Evolutionary conservation across 2,329 filamentous ascomycete genomes (phyloP), one percentile per base, ranked within the genome.

Genomic region (Graphilbum ipis-grandicollis): DNA sequence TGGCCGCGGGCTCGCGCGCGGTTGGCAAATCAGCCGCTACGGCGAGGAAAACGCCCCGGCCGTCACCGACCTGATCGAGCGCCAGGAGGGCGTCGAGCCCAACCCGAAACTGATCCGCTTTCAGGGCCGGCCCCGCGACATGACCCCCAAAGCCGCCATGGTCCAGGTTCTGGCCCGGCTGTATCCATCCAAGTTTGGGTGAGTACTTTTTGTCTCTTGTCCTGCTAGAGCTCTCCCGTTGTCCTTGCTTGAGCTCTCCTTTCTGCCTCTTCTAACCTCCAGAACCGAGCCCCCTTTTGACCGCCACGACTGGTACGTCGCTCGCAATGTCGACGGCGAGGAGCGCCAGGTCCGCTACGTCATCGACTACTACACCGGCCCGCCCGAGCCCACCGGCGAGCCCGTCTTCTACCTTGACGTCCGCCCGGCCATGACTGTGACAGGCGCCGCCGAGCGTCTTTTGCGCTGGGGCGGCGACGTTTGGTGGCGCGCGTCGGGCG

Each of bases 321-420:
- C 81, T 45, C 70, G 90, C 43, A 68, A 78, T 25, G 58, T 69
- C 34, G 65, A 75, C 37, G 82, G 81, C 21, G 54, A 75, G 40
- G 66, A 63, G 48, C 79, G 77, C 53, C 78, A 94, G 61, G 65
- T 94, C 33, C 74, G 90, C 49, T 98, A 98, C 55, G 75, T 98
- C 39, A 98, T 98, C 53, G 90, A 98, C 56, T 96, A 93, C 58
- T 96, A 96, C 57, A 78, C 79, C 25, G 88, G 76, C 6, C 75
- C 77, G 19, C 78, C 80, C 1, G 84, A 92, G 50, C 73, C 78
- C 3, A 81, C 73, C 0, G 90, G 86, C 23, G 84, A 94, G 53
- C 88, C 90, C 3, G 85, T 96, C 7, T 98, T 98, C 61, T 94
- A 77, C 55, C 71, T 98, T 38, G 90, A 98, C 52, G 90, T 98